Evolutionary conservation across 352 stramenopile species (phyloP).

Genomic region (Globisporangium parvum): DNA sequence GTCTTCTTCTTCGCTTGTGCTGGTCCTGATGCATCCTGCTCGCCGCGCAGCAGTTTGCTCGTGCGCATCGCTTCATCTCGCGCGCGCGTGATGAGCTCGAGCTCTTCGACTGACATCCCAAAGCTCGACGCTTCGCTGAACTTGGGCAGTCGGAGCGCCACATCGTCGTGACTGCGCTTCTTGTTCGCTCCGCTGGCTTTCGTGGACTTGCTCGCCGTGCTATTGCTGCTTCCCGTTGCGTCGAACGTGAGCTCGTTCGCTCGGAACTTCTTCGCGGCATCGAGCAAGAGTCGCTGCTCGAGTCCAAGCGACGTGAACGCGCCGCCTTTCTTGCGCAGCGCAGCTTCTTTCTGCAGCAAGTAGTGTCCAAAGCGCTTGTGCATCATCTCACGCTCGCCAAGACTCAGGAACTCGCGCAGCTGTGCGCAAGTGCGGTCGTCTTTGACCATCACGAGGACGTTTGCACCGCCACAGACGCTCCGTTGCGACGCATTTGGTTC

Average conservation of each 20-base stretch:
- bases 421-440: slow-evolving; percentile 86
- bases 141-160: background rate
- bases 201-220: background rate
- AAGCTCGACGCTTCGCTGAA: slow-evolving; percentile 59
- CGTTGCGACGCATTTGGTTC: slow-evolving; percentile 6
- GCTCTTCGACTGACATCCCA: slow-evolving; percentile 61
- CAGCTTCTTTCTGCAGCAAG: slow-evolving; percentile 60
- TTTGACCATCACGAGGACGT: slow-evolving; percentile 82
- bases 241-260: slow-evolving; percentile 38
- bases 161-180: slow-evolving; percentile 13
- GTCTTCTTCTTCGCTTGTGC: background rate
- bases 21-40: background rate
- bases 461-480: slow-evolving; percentile 28
- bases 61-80: slow-evolving; percentile 13
- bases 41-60: slow-evolving; percentile 14
- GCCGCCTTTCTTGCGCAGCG: slow-evolving; percentile 47
- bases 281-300: slow-evolving; percentile 62
- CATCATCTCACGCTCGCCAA: slow-evolving; percentile 82
- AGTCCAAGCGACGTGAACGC: slow-evolving; percentile 29
- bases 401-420: slow-evolving; percentile 73
- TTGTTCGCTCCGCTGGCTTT: slow-evolving; percentile 9
- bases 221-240: slow-evolving; percentile 3
- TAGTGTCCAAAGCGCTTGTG: slow-evolving; percentile 76
- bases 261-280: slow-evolving; percentile 42
- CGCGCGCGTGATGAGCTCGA: slow-evolving; percentile 35